phyloP scores from a whole-genome alignment of 2,329 filamentous ascomycete species.

The Penicillium corylophilum region DNA sequence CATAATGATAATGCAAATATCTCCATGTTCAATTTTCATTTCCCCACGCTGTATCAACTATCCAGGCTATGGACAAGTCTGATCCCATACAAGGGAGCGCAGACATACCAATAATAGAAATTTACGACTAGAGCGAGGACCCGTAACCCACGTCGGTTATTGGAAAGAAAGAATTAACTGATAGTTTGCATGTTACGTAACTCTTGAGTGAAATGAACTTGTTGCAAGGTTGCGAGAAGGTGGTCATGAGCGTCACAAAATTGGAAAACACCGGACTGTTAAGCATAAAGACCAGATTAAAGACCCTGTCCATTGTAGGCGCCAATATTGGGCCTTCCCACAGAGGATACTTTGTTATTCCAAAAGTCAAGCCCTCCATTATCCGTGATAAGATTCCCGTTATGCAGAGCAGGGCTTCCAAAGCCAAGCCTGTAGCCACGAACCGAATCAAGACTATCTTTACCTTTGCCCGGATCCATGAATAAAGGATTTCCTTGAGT shows the following conservation, averaged over 20 bases:
- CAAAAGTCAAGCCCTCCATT: constrained; percentile 24
- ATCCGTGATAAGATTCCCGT: constrained; percentile 13
- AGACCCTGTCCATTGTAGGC: constrained; percentile 17
- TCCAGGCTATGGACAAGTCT: too few relatives aligned
- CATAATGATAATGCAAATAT: neutral
- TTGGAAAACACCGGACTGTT: too few relatives aligned
- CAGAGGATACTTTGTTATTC: constrained; percentile 14
- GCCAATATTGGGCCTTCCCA: constrained; percentile 18
- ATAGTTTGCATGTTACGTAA: too few relatives aligned
- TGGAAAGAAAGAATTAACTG: too few relatives aligned
- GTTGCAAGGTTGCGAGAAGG: too few relatives aligned
- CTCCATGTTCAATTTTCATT: neutral
- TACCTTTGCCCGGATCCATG: constrained; percentile 10
- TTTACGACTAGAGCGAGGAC: too few relatives aligned
- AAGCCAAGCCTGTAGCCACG: constrained; percentile 16
- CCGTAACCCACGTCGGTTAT: too few relatives aligned
- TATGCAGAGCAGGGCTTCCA: constrained; percentile 16
- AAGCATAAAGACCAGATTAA: neutral
- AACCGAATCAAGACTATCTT: constrained; percentile 1
- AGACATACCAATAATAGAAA: too few relatives aligned
- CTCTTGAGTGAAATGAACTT: too few relatives aligned
- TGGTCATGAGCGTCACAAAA: too few relatives aligned
- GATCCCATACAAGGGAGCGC: too few relatives aligned
- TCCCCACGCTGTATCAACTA: too few relatives aligned
- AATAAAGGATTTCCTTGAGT: constrained; percentile 16